These are phyloP conservation scores for Oryza nivara DNA, from an alignment of 176 grass and related monocot genomes.

Conservation along the genomic window DNA sequence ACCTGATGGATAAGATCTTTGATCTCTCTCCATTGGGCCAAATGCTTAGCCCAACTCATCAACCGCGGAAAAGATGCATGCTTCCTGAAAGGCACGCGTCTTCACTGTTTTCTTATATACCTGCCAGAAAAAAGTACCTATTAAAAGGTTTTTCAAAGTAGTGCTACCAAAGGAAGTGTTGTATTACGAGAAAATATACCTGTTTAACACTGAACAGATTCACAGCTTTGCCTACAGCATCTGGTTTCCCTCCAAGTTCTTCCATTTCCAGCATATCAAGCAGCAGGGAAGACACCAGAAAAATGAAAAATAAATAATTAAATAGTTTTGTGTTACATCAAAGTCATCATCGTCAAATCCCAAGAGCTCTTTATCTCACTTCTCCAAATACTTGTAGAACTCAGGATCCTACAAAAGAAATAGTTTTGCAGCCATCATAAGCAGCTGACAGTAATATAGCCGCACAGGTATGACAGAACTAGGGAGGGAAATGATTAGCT, in stretches of 20 bases:
- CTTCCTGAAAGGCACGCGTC: conserved; percentile 91
- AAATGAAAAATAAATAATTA: not conserved
- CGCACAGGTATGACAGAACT: not conserved
- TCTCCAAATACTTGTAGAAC: conserved; percentile 83
- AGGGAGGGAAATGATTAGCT: not conserved
- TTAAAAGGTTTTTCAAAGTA: conserved; percentile 40
- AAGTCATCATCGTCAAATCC: conserved; percentile 72
- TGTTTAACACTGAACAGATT: conserved; percentile 87
- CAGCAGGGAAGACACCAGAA: conserved; percentile 61
- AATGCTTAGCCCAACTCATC: conserved; percentile 85
- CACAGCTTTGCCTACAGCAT: conserved; percentile 85
- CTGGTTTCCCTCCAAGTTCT: conserved; percentile 74
- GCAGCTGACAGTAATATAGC: conserved; percentile 3
- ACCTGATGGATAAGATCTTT: conserved; percentile 94
- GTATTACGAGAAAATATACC: conserved; percentile 50
- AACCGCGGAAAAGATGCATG: conserved; percentile 78
- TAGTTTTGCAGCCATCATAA: conserved; percentile 22
- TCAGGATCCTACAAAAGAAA: conserved; percentile 72
- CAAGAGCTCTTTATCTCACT: conserved; percentile 70
- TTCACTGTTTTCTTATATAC: conserved; percentile 92
- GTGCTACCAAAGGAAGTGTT: conserved; percentile 11
- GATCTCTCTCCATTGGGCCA: conserved; percentile 92
- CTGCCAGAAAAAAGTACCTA: conserved; percentile 43
- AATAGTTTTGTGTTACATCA: conserved; percentile 54
- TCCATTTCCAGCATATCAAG: conserved; percentile 97